Base-by-base conservation (phyloP, 495 filamentous ascomycete species). In the Glarea lozoyensis region DNA sequence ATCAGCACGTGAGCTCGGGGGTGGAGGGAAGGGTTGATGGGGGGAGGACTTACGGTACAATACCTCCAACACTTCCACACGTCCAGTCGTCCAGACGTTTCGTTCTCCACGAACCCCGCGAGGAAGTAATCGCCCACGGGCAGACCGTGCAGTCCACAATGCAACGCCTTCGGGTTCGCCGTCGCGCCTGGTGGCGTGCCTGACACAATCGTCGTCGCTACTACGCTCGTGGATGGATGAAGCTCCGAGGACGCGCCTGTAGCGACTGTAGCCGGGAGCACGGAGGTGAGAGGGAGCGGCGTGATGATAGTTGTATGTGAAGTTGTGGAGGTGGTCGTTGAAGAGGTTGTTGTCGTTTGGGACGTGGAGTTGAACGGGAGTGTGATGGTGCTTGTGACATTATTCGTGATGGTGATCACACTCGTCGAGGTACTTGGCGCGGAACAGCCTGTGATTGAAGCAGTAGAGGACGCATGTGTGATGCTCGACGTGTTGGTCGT, bases 1-100 rank as follows among this genome's bases (percentile, higher is more conserved):
- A n/a, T n/a, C n/a, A n/a, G 25, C 15, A 39, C 24, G 27, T 24
- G 16, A 42, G 39, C 11, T 24, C 44, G 25, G 12, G 23, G 10
- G 18, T 11, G 38, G 21, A 4, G n/a, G 19, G 3, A 41, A 25
- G 10, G 31, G 20, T n/a, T n/a, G n/a, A n/a, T n/a, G 10, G 33
- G 15, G 17, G 31, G 10, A 34, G n/a, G 17, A 55, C 57, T 43
- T 40, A 60, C 63, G 45, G 37, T 50, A 42, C 48, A 66, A 34
- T 40, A 45, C 31, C 48, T 20, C 37, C 40, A 60, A 24, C 57
- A 57, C 10, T 48, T 52, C 16, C 45, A 32, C 0, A 54, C 33
- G 15, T 48, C 55, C 5, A 60, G 37, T 7, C 29, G 30, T 17
- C 50, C 44, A 15, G 31, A 50, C 1, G 13, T 31, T 12, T 2